Evolutionary conservation across 441 rosid species (phyloP), one percentile per base, ranked within the genome.

Genomic region (Populus hybrid): DNA sequence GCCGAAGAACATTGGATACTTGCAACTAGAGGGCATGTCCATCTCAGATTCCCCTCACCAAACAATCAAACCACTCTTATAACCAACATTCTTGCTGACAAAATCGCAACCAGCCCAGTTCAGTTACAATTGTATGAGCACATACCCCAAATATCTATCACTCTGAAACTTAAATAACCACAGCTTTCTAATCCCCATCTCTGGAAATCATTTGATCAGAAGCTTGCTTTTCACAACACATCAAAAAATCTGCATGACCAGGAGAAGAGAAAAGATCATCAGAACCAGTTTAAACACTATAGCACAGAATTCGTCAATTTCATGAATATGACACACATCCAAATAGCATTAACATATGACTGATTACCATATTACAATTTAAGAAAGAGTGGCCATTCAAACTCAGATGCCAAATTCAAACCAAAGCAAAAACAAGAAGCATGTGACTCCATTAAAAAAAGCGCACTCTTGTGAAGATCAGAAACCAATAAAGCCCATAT

Each of bases 1-100:
- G 21, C 86, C 26, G n/a, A 82, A 77, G 34, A 84, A 53, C 71
- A 86, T 87, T 21, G 78, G 80, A 81, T 76, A 80, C 85, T 87
- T 94, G 76, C 72, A 77, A 78, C 53, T 80, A 1, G 75, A 84
- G 24, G 75, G 57, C 10, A 84, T 77, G 67, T 80, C 94, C 97
- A 94, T 93, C 34, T 65, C 77, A 24, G 66, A 73, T 67, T 69
- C 73, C 24, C 72, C 67, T 75, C 35, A 36, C 35, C 36, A 20
- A 46, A 63, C 5, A 75, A 50, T n/a, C 38, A 75, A 23, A 71
- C 42, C 53, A 50, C 61, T 42, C 72, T 74, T 75, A 57, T 30
- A 38, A 70, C 67, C 73, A 72, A 36, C 74, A 68, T 64, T 69
- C 65, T 81, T 71, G 67, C 38, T 53, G 18, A 75, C 34, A 67